phyloP scores from a whole-genome alignment of 2,329 filamentous ascomycete species.

The Sporothrix globosa region DNA sequence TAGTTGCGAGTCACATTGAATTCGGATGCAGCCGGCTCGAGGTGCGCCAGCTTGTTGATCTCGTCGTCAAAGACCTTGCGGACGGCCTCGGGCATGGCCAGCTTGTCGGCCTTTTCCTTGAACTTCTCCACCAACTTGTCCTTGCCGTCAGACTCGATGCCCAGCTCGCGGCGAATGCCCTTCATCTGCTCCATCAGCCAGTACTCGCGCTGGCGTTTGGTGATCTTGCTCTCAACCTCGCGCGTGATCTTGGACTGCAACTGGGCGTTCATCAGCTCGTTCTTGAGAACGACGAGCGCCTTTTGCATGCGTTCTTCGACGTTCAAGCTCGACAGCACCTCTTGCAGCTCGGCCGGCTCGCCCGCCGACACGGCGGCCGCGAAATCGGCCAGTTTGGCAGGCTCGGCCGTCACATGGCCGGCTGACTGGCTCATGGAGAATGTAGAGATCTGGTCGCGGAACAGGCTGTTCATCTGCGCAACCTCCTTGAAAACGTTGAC shows the following conservation, averaged over 20 bases:
- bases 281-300: slow-evolving; percentile 89
- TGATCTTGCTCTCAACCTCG: slow-evolving; percentile 96
- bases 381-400: slow-evolving; percentile 93
- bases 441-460: slow-evolving; percentile 95
- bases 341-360: slow-evolving; percentile 88
- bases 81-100: slow-evolving; percentile 95
- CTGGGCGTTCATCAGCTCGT: slow-evolving; percentile 97
- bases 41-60: slow-evolving; percentile 91
- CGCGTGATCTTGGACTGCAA: slow-evolving; percentile 96
- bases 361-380: slow-evolving; percentile 95
- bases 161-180: slow-evolving; percentile 91
- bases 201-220: slow-evolving; percentile 95
- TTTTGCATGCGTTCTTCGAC: slow-evolving; percentile 92
- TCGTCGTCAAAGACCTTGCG: slow-evolving; percentile 99
- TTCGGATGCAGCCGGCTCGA: slow-evolving; percentile 94
- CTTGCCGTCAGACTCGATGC: slow-evolving; percentile 96
- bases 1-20: slow-evolving; percentile 99
- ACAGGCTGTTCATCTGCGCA: slow-evolving; percentile 88
- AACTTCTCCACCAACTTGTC: slow-evolving; percentile 98
- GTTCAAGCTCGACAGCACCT: slow-evolving; percentile 84
- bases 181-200: slow-evolving; percentile 99
- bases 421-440: slow-evolving; percentile 95
- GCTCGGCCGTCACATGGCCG: slow-evolving; percentile 92
- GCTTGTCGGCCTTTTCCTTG: slow-evolving; percentile 88
- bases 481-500: slow-evolving; percentile 99